These are phyloP conservation scores for Cladorrhinum samala DNA, from an alignment of 495 filamentous ascomycete genomes.

Conservation along the genomic window DNA sequence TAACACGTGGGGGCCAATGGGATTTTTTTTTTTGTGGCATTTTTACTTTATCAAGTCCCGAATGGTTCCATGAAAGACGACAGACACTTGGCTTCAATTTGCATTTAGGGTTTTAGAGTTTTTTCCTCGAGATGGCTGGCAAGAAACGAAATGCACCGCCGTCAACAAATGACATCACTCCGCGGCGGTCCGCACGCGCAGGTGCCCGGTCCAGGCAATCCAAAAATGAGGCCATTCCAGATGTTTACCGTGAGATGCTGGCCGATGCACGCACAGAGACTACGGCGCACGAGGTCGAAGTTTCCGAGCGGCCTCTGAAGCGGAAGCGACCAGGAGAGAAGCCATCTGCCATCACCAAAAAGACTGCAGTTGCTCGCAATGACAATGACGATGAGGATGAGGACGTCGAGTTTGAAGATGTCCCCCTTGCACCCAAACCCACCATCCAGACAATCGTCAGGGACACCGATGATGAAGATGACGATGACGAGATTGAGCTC, in stretches of 20 bases:
- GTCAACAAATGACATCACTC: neutral
- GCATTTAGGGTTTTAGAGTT: neutral
- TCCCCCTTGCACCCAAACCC: conserved; percentile 20
- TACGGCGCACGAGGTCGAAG: neutral
- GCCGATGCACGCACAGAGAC: conserved; percentile 1
- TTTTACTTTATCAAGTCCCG: too few relatives aligned
- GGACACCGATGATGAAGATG: conserved; percentile 30
- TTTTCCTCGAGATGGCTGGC: neutral
- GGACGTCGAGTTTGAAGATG: conserved; percentile 33
- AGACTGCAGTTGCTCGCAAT: conserved; percentile 6
- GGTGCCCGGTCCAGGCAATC: neutral
- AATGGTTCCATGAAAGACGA: too few relatives aligned
- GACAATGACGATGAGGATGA: conserved; percentile 30
- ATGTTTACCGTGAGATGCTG: conserved; percentile 13
- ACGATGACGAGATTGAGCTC: conserved; percentile 25
- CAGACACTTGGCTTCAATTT: too few relatives aligned
- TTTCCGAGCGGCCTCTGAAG: conserved; percentile 32
- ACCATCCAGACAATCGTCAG: conserved; percentile 22
- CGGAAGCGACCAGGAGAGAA: conserved; percentile 38
- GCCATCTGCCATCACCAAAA: conserved; percentile 11
- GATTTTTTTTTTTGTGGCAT: too few relatives aligned
- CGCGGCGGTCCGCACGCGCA: neutral
- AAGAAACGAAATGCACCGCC: conserved; percentile 2
- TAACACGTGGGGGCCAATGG: neutral
- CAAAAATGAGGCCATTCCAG: conserved; percentile 4